Evolutionary conservation across 2,329 filamentous ascomycete species (phyloP), one percentile per base, ranked within the genome.

Genomic region (Neoascochyta sp.): DNA sequence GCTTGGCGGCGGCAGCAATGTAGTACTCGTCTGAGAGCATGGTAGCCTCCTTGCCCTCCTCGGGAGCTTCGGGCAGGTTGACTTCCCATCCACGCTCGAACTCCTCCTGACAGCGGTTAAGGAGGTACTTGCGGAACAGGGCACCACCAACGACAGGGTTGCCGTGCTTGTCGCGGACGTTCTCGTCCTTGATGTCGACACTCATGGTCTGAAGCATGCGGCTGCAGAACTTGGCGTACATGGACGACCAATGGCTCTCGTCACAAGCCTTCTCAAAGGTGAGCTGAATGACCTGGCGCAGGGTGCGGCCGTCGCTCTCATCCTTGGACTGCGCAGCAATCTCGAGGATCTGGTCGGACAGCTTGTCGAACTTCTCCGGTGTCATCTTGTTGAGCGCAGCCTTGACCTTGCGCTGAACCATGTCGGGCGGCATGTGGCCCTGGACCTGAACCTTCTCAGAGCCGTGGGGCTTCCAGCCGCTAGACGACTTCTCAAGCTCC

Each of bases 361-460:
- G 95, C 69, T 83, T 88, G 62, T 95, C 89, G 54, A 98, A 98
- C 61, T 96, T 98, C 69, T 98, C 92, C 0, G 92, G 92, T 0
- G 92, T 96, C 92, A 98, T 96, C 83, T 98, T 98, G 80, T 98
- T 98, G 54, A 98, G 73, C 40, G 86, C 86, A 44, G 88, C 84
- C 81, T 98, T 98, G 63, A 98, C 92, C 81, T 98, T 98, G 51
- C 90, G 83, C 71, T 98, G 92, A 36, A 98, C 92, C 73, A 92
- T 80, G 52, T 90, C 86, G 14, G 92, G 90, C 45, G 93, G 80
- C 69, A 96, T 77, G 52, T 86, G 59, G 10, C 55, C 57, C 3
- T 45, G 30, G 21, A 29, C 20, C 24, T 36, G 33, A 9, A 43
- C 38, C 16, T 43, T 35, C 23, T 69, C 68, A 64, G 37, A 70